Evolutionary conservation across 2,329 filamentous ascomycete genomes (phyloP), one percentile per base, ranked within the genome.

Genomic region (Ophiobolus disseminans): DNA sequence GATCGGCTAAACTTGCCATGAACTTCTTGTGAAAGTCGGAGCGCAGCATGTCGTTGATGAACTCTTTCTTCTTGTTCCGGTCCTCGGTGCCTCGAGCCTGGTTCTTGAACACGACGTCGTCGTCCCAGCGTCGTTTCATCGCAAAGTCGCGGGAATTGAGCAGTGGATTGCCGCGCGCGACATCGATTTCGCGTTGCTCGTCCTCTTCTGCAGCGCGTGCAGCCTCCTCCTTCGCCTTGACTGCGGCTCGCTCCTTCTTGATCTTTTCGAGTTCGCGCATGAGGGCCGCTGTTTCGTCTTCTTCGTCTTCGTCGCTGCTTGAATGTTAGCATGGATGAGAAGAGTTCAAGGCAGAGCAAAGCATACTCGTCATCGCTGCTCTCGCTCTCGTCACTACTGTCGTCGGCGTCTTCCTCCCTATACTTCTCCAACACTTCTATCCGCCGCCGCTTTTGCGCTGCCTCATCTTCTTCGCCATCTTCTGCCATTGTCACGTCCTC

Each of bases 41-140:
- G 54, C 93, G 86, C 56, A 97, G 78, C 67, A 96, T 80, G 75
- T 97, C 91, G 70, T 99, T 99, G 74, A 99, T 92, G 76, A 99
- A 99, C 75, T 96, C 92, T 78, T 93, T 95, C 78, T 88, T 91
- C 78, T 88, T 91, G 55, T 88, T 86, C 78, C 88, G 92, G 55
- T 97, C 91, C 69, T 97, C 93, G 0, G 92, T 96, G 7, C 93
- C 94, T 50, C 94, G 84, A 25, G 93, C 94, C 77, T 99, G 94
- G 74, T 99, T 99, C 80, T 96, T 97, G 78, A 99, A 99, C 2
- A 99, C 92, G 10, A 99, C 94, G 71, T 99, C 94, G 65, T 99
- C 94, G 63, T 99, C 94, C 94, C 94, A 99, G 62, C 92, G 80
- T 60, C 90, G 80, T 81, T 96, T 97, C 67, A 97, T 87, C 49